A percentile compares a stretch with the other conserved stretches of the same genome.
These are phyloP conservation scores for Dimocarpus longan DNA, from an alignment of 345 rosid genomes.

Conservation along the genomic window DNA sequence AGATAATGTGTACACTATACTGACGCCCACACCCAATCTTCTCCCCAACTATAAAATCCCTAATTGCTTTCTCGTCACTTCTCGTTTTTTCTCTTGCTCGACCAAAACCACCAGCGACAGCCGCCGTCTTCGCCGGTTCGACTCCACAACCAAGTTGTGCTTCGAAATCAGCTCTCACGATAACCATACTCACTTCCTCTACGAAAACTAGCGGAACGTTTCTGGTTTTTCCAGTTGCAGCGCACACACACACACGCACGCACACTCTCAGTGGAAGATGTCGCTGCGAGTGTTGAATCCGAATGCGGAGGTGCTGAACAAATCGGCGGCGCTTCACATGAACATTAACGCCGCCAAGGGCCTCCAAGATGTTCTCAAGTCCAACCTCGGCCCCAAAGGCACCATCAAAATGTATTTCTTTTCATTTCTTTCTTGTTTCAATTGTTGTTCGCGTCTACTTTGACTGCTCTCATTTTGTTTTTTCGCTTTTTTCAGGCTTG, in stretches of 20 bases:
- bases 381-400: slow-evolving; percentile 97
- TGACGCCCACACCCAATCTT: too few species aligned
- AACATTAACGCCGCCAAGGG: slow-evolving; percentile 98
- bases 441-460: not conserved
- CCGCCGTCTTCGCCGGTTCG: not conserved
- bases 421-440: not conserved
- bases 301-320: slow-evolving; percentile 96
- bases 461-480: too few species aligned
- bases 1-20: too few species aligned
- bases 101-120: not conserved
- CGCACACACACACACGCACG: not conserved
- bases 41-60: not conserved
- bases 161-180: not conserved
- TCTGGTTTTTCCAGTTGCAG: not conserved
- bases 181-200: not conserved
- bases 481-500: slow-evolving; percentile 57
- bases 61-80: not conserved
- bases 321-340: slow-evolving; percentile 98
- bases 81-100: not conserved
- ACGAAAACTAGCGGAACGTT: not conserved
- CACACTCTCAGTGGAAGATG: slow-evolving; percentile 45
- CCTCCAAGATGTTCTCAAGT: slow-evolving; percentile 87
- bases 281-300: slow-evolving; percentile 90
- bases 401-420: slow-evolving; percentile 81
- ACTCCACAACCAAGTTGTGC: not conserved